Percentiles rank a stretch among this genome's conserved stretches.
phyloP scores from a whole-genome alignment of 495 filamentous ascomycete species.

The Penicillium robsamsonii region DNA sequence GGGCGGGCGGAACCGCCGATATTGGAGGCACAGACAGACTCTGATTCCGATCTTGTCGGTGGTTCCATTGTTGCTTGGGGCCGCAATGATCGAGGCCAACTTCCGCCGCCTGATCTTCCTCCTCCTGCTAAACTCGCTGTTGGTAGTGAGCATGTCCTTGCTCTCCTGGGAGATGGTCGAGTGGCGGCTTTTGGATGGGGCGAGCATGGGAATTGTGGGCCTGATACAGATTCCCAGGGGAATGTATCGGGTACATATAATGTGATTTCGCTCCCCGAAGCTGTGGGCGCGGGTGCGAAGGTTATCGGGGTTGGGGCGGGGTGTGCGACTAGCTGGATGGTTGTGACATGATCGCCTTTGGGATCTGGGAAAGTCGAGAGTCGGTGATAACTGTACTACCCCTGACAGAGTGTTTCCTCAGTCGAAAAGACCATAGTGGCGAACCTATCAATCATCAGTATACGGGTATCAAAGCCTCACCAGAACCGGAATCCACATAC shows the following conservation, averaged over 20 bases:
- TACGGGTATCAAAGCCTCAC: background rate
- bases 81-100: slow-evolving; percentile 77
- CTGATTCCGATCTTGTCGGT: background rate
- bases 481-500: slow-evolving; percentile 21
- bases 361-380: background rate
- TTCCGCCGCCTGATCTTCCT: slow-evolving; percentile 59
- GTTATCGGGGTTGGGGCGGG: slow-evolving; percentile 69
- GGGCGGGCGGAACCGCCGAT: background rate
- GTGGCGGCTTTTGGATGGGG: slow-evolving; percentile 91
- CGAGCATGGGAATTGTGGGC: slow-evolving; percentile 94
- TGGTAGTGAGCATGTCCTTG: slow-evolving; percentile 85
- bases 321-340: slow-evolving; percentile 85
- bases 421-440: slow-evolving; percentile 47
- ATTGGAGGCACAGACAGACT: background rate
- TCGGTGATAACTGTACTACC: background rate
- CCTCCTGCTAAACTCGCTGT: slow-evolving; percentile 58
- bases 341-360: slow-evolving; percentile 35
- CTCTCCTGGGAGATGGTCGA: slow-evolving; percentile 55
- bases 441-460: slow-evolving; percentile 34
- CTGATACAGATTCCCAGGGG: slow-evolving; percentile 55
- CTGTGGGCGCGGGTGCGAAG: slow-evolving; percentile 14
- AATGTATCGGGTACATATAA: slow-evolving; percentile 66
- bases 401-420: slow-evolving; percentile 15
- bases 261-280: slow-evolving; percentile 51
- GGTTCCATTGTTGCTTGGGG: slow-evolving; percentile 53